Evolutionary conservation across 2,329 filamentous ascomycete genomes (phyloP), one percentile per base, ranked within the genome.

Genomic region (Stagonosporopsis rhizophila): DNA sequence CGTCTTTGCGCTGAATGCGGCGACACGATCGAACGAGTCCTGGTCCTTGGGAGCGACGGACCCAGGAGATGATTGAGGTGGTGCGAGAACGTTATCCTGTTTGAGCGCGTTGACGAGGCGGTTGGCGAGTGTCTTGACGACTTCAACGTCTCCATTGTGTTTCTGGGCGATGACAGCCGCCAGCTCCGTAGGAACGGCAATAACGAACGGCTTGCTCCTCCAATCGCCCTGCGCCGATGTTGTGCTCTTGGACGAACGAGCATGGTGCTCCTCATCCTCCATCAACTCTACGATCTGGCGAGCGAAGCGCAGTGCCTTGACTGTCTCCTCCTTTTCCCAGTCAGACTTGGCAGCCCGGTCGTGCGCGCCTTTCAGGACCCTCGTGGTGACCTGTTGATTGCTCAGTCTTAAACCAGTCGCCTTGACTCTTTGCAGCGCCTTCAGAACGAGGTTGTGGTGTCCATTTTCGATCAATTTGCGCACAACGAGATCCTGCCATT

Each of bases 161-260:
- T 68, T 72, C 47, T 75, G 71, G 3, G 75, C 76, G 40, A 74
- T 66, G 5, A 77, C 69, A 25, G 79, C 78, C 17, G 76, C 71
- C 65, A 82, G 58, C 63, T 80, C 78, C 6, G 81, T 66, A 47
- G 77, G 75, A 25, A 76, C 56, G n/a, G 75, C 79, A 30, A 81
- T 68, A 4, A 79, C 72, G 4, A 68, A 64, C 1, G 79, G 76
- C 40, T 68, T 61, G 7, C 66, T 53, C 39, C 67, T 66, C 44
- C 58, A 60, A 23, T 69, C 52, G 52, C 67, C 48, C 72, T 70
- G n/a, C 67, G 60, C 60, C 72, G 9, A 64, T 53, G 64, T 27
- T 19, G 42, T 54, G 47, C 38, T 51, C 15, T n/a, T 45, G 5
- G 22, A 23, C 20, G 15, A 40, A 55, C 57, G 40, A 62, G 62